Evolutionary conservation across 164 flowering plant genomes (phyloP), one percentile per base, ranked within the genome.

Genomic region (Euptelea pleiosperma): DNA sequence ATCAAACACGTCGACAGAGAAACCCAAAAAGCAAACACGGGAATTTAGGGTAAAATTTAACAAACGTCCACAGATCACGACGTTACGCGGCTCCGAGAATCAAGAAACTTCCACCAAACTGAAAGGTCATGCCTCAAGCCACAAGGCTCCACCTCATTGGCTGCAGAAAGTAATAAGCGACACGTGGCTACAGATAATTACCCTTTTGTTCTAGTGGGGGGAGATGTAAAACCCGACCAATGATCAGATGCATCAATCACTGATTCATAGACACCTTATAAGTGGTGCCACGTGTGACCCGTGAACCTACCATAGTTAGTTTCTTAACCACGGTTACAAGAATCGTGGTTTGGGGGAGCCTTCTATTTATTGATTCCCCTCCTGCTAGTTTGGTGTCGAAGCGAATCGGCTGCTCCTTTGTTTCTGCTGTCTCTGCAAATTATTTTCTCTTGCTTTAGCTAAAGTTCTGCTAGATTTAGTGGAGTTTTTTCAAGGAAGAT

Each of bases 51-150:
- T n/a, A n/a, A n/a, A n/a, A n/a, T n/a, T n/a, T n/a, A n/a, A n/a
- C n/a, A n/a, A n/a, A n/a, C n/a, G 18, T 31, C n/a, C n/a, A n/a
- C n/a, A n/a, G n/a, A n/a, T n/a, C n/a, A n/a, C n/a, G n/a, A n/a
- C n/a, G n/a, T n/a, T n/a, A 34, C 51, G 53, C 44, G 39, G 51
- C 35, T 39, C 21, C 31, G 14, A 52, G 39, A 45, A 73, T 77
- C 77, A 70, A 47, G 84, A 77, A 77, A 56, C 74, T 75, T 77
- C 77, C 42, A 24, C 55, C 18, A n/a, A 60, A 46, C 60, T 46
- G 53, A 58, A 54, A 48, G 52, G 39, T 45, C 57, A 15, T n/a
- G n/a, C n/a, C n/a, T n/a, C n/a, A n/a, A 4, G n/a, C 52, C 45
- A 44, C 58, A 68, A 19, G 63, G 21, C 63, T 0, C 12, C 31